These are phyloP conservation scores for Extremus antarcticus DNA, from an alignment of 495 filamentous ascomycete species.

Conservation along the genomic window DNA sequence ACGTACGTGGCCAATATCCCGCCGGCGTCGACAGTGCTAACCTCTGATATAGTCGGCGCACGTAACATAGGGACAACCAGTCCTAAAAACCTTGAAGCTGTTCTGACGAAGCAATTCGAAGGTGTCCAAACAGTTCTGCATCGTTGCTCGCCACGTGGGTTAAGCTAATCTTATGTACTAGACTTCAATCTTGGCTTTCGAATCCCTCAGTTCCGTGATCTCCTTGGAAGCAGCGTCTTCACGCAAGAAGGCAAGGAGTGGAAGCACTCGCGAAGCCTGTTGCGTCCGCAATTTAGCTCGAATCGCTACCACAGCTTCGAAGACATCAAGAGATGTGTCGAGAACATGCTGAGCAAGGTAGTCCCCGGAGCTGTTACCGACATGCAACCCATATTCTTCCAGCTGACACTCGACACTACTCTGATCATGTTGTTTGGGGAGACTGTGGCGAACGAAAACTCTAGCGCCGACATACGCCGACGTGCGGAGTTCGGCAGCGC, in stretches of 20 bases:
- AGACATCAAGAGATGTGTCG: not conserved
- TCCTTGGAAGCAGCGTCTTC: constrained; percentile 58
- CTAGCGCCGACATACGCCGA: not conserved
- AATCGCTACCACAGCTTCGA: constrained; percentile 5
- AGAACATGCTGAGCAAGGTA: not conserved
- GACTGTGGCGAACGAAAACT: not conserved
- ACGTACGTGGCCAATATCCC: too few relatives aligned
- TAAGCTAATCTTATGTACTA: not conserved
- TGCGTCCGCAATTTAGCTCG: constrained; percentile 43
- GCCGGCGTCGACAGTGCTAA: too few relatives aligned
- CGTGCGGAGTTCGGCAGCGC: constrained; percentile 1
- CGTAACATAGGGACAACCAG: too few relatives aligned
- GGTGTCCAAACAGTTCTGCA: constrained; percentile 14
- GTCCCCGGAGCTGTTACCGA: not conserved
- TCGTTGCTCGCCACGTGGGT: not conserved
- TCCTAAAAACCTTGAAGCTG: constrained; percentile 43
- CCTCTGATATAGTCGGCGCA: too few relatives aligned
- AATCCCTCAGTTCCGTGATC: constrained; percentile 30
- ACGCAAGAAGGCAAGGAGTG: constrained; percentile 58
- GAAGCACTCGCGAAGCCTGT: constrained; percentile 44
- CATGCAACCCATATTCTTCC: constrained; percentile 7
- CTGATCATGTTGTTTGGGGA: constrained; percentile 6
- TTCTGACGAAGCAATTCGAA: constrained; percentile 45
- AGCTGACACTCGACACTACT: constrained; percentile 4
- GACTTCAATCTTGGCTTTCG: not conserved